Base-by-base conservation (phyloP, 1,284 basidiomycete genomes). In the Takashimella tepidaria region DNA sequence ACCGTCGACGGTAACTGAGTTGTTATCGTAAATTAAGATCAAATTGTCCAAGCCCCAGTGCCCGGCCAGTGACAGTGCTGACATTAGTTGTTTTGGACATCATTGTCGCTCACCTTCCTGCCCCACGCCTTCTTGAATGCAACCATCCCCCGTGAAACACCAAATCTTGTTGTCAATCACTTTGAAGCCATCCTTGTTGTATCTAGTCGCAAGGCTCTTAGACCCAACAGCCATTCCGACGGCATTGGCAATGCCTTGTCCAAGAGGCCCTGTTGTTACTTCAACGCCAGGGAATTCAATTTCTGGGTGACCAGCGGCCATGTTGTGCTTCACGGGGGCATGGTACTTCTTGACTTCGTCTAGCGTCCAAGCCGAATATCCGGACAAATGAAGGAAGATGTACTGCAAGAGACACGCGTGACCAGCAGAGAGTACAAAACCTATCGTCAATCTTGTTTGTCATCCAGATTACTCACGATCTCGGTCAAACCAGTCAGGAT, bases 191-290 rank as follows among this genome's bases (percentile, higher is more conserved):
- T 54, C 53, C 31, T 53, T 51, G 55, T 66, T 63, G 53, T 64
- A 64, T 12, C 49, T 57, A 2, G 62, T 55, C 1, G 50, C 64
- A 16, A 66, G 52, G 31, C 64, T 55, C 54, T 66, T 66, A 24
- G 53, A 51, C 1, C 88, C 90, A 54, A 92, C 89, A 51, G 89
- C 90, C 49, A 93, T 77, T 68, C 90, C 89, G 62, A 92, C 88
- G 56, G 82, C 86, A 69, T 89, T 90, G 58, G 86, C 83, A 68
- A 93, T 87, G 61, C 89, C 89, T 76, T 93, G 90, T 23, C 90
- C 90, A 22, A 93, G 84, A 52, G 91, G 90, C 50, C 90, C 91
- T 47, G 91, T 93, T 56, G 91, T 93, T 55, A 93, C 88, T 76
- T 93, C 91, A 57, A 92, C 82, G 6, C 50, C 54, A 3, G 59